These are phyloP conservation scores for Metschnikowia noctiluminum DNA, from an alignment of 805 yeast genomes.

Conservation along the genomic window DNA sequence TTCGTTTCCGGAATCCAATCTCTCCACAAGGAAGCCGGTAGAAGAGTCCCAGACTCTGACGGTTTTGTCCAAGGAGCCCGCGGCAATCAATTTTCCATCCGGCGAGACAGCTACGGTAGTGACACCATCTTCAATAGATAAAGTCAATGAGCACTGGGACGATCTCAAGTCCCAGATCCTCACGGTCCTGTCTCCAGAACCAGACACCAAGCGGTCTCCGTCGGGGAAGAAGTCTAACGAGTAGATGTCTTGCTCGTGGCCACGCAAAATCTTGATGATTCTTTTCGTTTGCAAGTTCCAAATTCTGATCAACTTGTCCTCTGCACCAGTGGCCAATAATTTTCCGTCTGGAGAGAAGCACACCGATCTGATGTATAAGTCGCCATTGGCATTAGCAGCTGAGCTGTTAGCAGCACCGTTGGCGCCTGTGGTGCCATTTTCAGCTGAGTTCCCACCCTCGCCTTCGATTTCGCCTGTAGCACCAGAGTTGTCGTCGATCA, in stretches of 20 bases:
- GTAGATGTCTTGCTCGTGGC: constrained; percentile 97
- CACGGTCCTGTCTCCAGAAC: constrained; percentile 95
- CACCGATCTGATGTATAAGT: constrained; percentile 89
- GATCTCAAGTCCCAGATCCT: constrained; percentile 93
- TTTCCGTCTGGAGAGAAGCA: constrained; percentile 94
- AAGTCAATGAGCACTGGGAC: constrained; percentile 83
- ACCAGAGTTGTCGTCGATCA: constrained; percentile 65
- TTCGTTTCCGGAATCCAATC: constrained; percentile 85
- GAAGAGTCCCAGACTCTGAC: constrained; percentile 97
- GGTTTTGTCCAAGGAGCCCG: constrained; percentile 92
- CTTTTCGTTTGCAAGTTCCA: constrained; percentile 90
- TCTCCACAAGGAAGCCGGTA: constrained; percentile 86
- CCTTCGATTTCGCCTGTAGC: constrained; percentile 16
- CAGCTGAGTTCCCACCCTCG: constrained; percentile 28
- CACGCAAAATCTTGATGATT: constrained; percentile 80
- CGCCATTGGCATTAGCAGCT: constrained; percentile 67
- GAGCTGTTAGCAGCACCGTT: constrained; percentile 27
- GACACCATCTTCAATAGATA: constrained; percentile 94
- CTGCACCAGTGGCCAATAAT: constrained; percentile 91
- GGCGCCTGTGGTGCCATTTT: constrained; percentile 34
- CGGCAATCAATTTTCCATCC: constrained; percentile 90
- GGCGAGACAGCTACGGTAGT: constrained; percentile 97
- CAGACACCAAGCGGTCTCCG: constrained; percentile 89
- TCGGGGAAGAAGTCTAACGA: constrained; percentile 93
- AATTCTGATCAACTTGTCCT: constrained; percentile 84